Conservation (phyloP, 768 basidiomycete species). For the Dictyophora rubrovolvata region DNA sequence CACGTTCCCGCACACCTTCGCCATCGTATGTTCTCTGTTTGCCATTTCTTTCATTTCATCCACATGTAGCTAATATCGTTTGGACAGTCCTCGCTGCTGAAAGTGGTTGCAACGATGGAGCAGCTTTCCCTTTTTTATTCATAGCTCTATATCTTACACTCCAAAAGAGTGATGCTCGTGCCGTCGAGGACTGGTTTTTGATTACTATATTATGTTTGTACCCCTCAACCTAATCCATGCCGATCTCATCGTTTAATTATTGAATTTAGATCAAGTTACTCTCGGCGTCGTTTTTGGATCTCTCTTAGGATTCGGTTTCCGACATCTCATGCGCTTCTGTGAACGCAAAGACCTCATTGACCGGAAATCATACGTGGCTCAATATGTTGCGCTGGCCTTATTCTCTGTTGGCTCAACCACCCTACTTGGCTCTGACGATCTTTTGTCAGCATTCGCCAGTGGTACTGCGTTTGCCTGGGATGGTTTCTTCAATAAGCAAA, state of each 20-base stretch:
- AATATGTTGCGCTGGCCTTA: constrained; percentile 77
- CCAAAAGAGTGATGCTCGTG: constrained; percentile 46
- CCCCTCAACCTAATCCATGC: background rate
- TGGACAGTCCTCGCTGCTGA: constrained; percentile 53
- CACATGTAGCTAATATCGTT: constrained; percentile 23
- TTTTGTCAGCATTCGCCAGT: constrained; percentile 89
- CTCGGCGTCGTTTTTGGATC: constrained; percentile 69
- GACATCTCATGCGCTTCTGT: constrained; percentile 90
- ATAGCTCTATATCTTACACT: constrained; percentile 81
- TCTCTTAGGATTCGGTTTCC: constrained; percentile 64
- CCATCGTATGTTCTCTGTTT: constrained; percentile 20
- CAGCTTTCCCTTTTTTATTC: constrained; percentile 90
- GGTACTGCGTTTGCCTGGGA: constrained; percentile 97
- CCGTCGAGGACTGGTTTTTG: constrained; percentile 82
- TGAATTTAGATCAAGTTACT: constrained; percentile 60
- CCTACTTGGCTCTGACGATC: constrained; percentile 84
- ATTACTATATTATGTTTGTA: constrained; percentile 65
- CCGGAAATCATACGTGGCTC: constrained; percentile 89
- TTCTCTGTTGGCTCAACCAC: constrained; percentile 78
- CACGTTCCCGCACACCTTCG: constrained; percentile 83
- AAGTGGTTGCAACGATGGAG: constrained; percentile 93
- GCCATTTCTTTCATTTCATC: constrained; percentile 13
- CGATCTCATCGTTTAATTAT: background rate
- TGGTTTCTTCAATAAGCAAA: constrained; percentile 86
- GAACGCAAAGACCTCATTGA: constrained; percentile 81